Evolutionary conservation across 2,329 filamentous ascomycete species (phyloP).

Genomic region (Fusarium praegraminearum): DNA sequence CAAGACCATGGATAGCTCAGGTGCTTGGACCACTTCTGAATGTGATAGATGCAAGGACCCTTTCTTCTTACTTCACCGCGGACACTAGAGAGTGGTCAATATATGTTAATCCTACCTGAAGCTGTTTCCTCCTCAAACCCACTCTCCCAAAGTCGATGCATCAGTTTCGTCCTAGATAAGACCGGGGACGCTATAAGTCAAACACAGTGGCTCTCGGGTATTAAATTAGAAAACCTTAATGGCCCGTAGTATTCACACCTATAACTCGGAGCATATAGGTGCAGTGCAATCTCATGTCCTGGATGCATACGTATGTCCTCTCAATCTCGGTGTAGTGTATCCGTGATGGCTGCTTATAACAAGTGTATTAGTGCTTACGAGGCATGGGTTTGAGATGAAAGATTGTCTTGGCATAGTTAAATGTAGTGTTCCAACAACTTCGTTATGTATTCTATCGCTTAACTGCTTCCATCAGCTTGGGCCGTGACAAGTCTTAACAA

Average conservation of each 20-base stretch:
- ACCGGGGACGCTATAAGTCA: constrained; percentile 20
- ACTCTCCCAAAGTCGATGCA: background rate
- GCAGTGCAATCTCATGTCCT: constrained; percentile 1
- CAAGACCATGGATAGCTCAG: background rate
- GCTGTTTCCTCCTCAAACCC: constrained; percentile 22
- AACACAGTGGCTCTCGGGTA: constrained; percentile 6
- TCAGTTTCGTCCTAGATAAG: constrained; percentile 18
- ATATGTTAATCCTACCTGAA: constrained; percentile 15
- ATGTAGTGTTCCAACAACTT: background rate
- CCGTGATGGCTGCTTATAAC: constrained; percentile 12
- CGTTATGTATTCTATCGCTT: background rate
- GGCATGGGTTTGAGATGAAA: constrained; percentile 25
- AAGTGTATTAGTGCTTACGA: constrained; percentile 6
- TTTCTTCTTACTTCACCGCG: background rate
- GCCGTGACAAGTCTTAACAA: background rate
- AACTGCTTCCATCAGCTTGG: background rate
- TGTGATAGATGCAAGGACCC: background rate
- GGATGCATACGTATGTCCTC: background rate
- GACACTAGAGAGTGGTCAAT: background rate
- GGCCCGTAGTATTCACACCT: background rate
- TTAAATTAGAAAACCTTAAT: constrained; percentile 10
- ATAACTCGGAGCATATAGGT: background rate
- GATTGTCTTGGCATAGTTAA: constrained; percentile 13
- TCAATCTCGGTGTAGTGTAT: constrained; percentile 1
- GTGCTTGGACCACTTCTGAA: background rate